Conservation (phyloP, 2,329 filamentous ascomycete genomes). For the Hansfordia pulvinata region DNA sequence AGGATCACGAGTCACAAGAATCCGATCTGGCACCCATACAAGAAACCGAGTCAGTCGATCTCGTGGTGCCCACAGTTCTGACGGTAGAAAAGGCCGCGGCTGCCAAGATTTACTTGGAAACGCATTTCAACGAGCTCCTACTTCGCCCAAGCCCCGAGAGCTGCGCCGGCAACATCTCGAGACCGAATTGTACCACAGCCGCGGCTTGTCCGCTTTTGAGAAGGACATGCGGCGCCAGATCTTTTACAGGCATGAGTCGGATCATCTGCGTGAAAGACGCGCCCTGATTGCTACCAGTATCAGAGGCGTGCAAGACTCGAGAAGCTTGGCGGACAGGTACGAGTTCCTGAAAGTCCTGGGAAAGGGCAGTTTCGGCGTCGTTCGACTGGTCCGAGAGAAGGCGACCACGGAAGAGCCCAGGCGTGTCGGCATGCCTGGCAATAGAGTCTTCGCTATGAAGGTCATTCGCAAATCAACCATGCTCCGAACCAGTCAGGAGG, state of each 20-base stretch:
- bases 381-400: conserved; percentile 68
- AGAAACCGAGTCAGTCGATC: conserved; percentile 17
- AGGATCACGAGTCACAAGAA: conserved; percentile 7
- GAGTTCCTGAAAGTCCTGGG: conserved; percentile 73
- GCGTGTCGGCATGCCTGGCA: conserved; percentile 12
- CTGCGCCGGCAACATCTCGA: conserved; percentile 51
- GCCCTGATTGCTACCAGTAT: conserved; percentile 51
- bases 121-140: conserved; percentile 64
- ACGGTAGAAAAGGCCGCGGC: conserved; percentile 71
- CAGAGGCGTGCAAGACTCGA: conserved; percentile 23
- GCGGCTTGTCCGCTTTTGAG: conserved; percentile 41
- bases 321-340: conserved; percentile 50
- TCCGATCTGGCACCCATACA: conserved; percentile 15
- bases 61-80: conserved; percentile 19
- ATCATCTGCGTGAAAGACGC: conserved; percentile 61
- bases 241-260: conserved; percentile 55
- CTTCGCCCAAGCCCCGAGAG: conserved; percentile 42
- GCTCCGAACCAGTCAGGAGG: conserved; percentile 83
- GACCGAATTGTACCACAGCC: conserved; percentile 40
- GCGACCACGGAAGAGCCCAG: conserved; percentile 13
- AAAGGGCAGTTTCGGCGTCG: conserved; percentile 89
- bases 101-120: conserved; percentile 78
- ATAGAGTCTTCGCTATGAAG: conserved; percentile 86
- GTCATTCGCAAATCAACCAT: conserved; percentile 90
- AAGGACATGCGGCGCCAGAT: conserved; percentile 35